Base-by-base conservation (phyloP, 2,329 filamentous ascomycete genomes). In the Monilinia aucupariae region DNA sequence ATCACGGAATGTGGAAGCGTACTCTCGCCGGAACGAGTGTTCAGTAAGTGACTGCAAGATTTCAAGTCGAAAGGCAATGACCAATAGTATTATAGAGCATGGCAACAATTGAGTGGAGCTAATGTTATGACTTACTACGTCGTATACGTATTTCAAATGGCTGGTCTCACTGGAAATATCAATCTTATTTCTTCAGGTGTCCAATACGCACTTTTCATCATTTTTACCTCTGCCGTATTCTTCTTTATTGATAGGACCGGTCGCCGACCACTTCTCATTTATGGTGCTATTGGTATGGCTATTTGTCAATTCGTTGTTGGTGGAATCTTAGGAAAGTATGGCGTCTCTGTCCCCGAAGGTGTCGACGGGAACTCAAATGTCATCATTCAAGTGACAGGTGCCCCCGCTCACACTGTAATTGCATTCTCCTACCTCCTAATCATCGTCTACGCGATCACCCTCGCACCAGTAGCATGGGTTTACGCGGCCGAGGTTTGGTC, bases 401-500 rank as follows among this genome's bases (percentile, higher is more conserved):
- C 77, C 0, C 77, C 82, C 13, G 82, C 85, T n/a, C 80, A 87
- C 69, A 81, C 81, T 1, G 82, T 88, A 61, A 88, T 88, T 66
- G 82, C 83, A 30, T 86, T 87, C 68, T 84, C 80, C 56, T 88
- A 86, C 71, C 78, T 88, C 22, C 79, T 87, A 64, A 83, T 87
- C 70, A 79, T 86, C 69, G 77, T 85, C 66, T 88, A 87, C 71
- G 81, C 82, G 2, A 76, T 86, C 27, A 87, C 84, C 0, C 78
- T 85, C 20, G 85, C 84, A 0, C 84, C 84, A 0, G 82, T 86
- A 8, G 82, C 80, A 61, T 87, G 85, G 85, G 80, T 87, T 49
- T 88, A 88, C 68, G 82, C 82, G 0, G 82, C 83, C 22, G 86
- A 88, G 72, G 82, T 86, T 3, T 86, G 82, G 80, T 84, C 82